Evolutionary conservation across 2,329 filamentous ascomycete species (phyloP).

Genomic region (Fusarium xylarioides): DNA sequence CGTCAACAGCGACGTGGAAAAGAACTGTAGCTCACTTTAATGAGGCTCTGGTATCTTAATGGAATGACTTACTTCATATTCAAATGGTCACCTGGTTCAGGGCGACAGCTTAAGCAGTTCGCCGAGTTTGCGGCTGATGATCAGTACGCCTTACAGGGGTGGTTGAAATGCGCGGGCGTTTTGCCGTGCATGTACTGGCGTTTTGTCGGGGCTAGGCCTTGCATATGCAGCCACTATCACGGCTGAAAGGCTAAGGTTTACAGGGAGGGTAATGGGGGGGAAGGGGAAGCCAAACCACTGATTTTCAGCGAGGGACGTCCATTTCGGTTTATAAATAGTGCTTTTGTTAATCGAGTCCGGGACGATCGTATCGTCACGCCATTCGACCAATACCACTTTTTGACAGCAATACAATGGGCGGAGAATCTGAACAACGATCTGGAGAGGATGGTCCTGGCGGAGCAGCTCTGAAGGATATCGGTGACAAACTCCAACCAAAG

Average conservation of each 20-base stretch:
- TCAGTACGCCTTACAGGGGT: background rate
- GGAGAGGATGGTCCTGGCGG: background rate
- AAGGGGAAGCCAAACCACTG: background rate
- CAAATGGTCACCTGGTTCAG: rapidly evolving
- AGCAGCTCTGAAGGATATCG: background rate
- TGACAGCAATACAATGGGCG: background rate
- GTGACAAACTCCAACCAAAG: background rate
- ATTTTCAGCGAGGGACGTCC: rapidly evolving
- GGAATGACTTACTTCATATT: background rate
- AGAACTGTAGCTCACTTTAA: rapidly evolving
- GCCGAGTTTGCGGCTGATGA: background rate
- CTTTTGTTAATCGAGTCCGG: background rate
- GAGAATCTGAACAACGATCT: background rate
- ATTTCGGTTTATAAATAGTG: background rate
- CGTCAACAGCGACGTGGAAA: rapidly evolving
- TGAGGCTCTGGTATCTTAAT: rapidly evolving
- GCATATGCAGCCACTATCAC: background rate
- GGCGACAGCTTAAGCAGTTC: background rate
- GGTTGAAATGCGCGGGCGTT: background rate
- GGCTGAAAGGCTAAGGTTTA: background rate
- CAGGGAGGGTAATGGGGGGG: background rate
- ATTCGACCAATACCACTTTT: rapidly evolving
- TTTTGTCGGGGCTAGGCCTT: background rate
- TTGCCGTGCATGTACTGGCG: background rate
- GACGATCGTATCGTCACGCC: rapidly evolving